These are phyloP conservation scores for Trichoderma pleuroti DNA, from an alignment of 2,329 filamentous ascomycete species.

Conservation along the genomic window DNA sequence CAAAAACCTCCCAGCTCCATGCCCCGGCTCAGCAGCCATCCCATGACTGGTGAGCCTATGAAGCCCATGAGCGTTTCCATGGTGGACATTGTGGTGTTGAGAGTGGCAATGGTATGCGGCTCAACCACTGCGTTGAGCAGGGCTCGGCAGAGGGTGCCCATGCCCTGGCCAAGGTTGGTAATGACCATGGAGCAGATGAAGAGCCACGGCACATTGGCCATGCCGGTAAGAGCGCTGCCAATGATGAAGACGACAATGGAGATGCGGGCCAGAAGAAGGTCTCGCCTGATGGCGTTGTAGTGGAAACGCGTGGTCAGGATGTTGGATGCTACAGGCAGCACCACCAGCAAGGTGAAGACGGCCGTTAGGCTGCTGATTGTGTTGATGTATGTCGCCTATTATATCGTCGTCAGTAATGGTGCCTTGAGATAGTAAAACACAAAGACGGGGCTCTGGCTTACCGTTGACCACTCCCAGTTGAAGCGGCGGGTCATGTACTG, in stretches of 20 bases:
- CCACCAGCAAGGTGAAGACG: constrained; percentile 36
- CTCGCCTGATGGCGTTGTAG: constrained; percentile 35
- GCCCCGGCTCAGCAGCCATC: constrained; percentile 44
- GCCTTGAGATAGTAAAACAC: background rate
- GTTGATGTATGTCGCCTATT: constrained; percentile 40
- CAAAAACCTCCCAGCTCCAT: constrained; percentile 44
- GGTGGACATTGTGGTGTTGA: constrained; percentile 51
- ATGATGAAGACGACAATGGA: constrained; percentile 32
- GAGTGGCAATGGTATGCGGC: constrained; percentile 49
- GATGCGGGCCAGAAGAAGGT: constrained; percentile 39
- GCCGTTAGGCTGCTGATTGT: constrained; percentile 38
- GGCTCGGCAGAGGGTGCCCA: constrained; percentile 42
- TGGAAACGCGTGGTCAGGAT: constrained; percentile 32
- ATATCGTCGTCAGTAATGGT: background rate
- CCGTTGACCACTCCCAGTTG: constrained; percentile 44
- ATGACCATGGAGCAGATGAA: constrained; percentile 42
- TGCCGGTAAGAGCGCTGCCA: constrained; percentile 38
- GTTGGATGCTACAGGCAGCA: constrained; percentile 37
- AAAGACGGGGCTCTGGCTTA: constrained; percentile 19
- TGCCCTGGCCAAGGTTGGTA: constrained; percentile 45
- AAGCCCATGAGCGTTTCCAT: constrained; percentile 49
- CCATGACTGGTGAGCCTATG: constrained; percentile 44
- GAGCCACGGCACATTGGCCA: constrained; percentile 35
- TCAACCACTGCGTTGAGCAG: constrained; percentile 53
- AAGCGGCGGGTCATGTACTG: constrained; percentile 54